Base-by-base conservation (phyloP, 306 rosid genomes). In the Ceratonia siliqua region DNA sequence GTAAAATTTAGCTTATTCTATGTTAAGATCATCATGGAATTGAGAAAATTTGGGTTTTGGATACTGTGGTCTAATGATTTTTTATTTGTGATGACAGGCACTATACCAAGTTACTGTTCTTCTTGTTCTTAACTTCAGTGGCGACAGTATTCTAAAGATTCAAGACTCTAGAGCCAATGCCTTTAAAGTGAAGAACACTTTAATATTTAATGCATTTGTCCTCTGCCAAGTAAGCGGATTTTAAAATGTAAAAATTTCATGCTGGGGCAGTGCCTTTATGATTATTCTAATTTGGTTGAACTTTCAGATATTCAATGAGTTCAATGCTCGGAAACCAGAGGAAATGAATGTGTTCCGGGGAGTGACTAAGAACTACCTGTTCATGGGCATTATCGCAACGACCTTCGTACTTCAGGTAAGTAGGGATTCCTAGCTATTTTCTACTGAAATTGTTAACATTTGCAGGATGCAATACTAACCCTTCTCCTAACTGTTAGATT, bases 291-390 rank as follows among this genome's bases (percentile, higher is more conserved):
- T 22, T 24, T 77, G 77, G 48, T 72, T 56, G 36, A 27, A 74
- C 42, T 39, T 76, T 59, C 90, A 94, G 98, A 85, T 94, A 81
- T 94, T 89, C 70, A 91, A 94, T 5, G 97, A 94, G 84, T 89
- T 94, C 85, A 94, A 94, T 64, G 94, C 98, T 75, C 91, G 97
- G 52, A 94, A 94, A 72, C 97, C 97, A 45, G 98, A 91, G 6
- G 91, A 87, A 82, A 74, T 88, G 66, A 91, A 94, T 62, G 91
- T 88, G 27, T 94, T 94, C 85, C 42, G 43, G 24, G 98, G 98
- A 80, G 90, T 94, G 64, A 88, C 91, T 1, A 89, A 82, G 79
- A 94, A 91, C 71, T 82, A 53, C 65, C 96, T 94, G 68, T 94
- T 88, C 48, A 50, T 89, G 57, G 96, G 85, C 71, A 91, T 94